Evolutionary conservation across 2,329 filamentous ascomycete species (phyloP).

Genomic region (Venturia pyrina): DNA sequence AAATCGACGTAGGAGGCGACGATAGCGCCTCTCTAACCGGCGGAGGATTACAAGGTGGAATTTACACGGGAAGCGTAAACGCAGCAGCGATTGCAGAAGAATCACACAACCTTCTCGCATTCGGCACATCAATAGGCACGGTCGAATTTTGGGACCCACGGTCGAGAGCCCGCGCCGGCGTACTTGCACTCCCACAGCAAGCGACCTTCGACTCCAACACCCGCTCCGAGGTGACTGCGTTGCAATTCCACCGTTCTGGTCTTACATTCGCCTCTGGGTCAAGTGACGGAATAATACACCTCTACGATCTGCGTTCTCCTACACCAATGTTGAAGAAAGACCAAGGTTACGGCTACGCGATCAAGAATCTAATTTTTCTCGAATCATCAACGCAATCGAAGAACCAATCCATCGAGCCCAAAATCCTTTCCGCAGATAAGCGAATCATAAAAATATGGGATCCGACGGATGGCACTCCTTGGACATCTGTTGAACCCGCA

Average conservation of each 20-base stretch:
- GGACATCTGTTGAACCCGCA: conserved; percentile 90
- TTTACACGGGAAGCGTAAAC: conserved; percentile 78
- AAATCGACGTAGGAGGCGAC: conserved; percentile 80
- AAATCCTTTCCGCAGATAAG: conserved; percentile 87
- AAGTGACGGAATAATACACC: conserved; percentile 76
- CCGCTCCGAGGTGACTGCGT: conserved; percentile 60
- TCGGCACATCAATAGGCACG: conserved; percentile 89
- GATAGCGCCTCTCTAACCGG: conserved; percentile 57
- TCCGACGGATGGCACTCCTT: conserved; percentile 67
- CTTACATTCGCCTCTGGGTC: conserved; percentile 78
- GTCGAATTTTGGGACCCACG: conserved; percentile 95
- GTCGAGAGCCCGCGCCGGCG: conserved; percentile 68
- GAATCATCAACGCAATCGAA: conserved; percentile 55
- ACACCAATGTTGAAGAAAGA: conserved; percentile 82
- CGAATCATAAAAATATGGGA: conserved; percentile 98
- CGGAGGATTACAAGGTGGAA: conserved; percentile 74
- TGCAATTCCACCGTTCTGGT: conserved; percentile 77
- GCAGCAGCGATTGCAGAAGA: conserved; percentile 76
- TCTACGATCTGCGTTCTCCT: conserved; percentile 87
- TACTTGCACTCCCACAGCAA: conserved; percentile 38
- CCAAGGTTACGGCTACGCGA: conserved; percentile 88
- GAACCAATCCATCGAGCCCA: conserved; percentile 56
- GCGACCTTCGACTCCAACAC: conserved; percentile 17
- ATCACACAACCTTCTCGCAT: conserved; percentile 82
- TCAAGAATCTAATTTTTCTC: conserved; percentile 69